A percentile compares a stretch with the other conserved stretches of the same genome.
Conservation (phyloP, 371 early-diverging fungal genomes). For the Mortierella polycephala region DNA sequence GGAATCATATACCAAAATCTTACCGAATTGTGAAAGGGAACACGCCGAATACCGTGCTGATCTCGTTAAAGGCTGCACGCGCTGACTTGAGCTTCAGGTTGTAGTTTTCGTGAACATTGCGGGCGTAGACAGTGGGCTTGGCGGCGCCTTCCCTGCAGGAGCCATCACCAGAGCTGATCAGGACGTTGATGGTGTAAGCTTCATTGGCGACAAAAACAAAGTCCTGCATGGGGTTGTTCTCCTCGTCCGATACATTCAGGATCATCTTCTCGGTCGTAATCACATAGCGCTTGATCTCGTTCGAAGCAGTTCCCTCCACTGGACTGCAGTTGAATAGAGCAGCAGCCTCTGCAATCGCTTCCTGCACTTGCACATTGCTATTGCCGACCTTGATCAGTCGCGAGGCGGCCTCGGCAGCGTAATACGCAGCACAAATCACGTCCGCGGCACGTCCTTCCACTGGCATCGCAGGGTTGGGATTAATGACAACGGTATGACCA, state of each 20-base stretch:
- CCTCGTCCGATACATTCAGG: conserved; percentile 82
- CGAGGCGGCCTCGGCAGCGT: conserved; percentile 80
- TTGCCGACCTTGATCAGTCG: conserved; percentile 72
- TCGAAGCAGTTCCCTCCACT: conserved; percentile 87
- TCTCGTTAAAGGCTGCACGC: conserved; percentile 77
- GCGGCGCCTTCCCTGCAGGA: conserved; percentile 68
- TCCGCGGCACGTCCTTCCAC: conserved; percentile 74
- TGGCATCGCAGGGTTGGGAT: conserved; percentile 68
- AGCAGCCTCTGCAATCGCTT: conserved; percentile 80
- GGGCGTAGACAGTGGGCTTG: conserved; percentile 87
- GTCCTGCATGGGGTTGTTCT: conserved; percentile 73
- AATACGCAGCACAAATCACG: conserved; percentile 83
- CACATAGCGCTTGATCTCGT: conserved; percentile 84
- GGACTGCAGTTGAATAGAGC: conserved; percentile 87
- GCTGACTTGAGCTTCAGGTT: conserved; percentile 89
- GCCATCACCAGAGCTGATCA: conserved; percentile 87
- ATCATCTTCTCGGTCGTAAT: conserved; percentile 75
- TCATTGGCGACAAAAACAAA: conserved; percentile 85
- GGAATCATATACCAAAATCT: neutral
- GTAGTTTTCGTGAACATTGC: conserved; percentile 82
- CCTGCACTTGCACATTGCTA: conserved; percentile 57
- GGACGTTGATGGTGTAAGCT: conserved; percentile 85
- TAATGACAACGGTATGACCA: conserved; percentile 87
- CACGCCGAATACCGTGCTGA: conserved; percentile 77
- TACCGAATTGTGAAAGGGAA: conserved; percentile 87